Base-by-base conservation (phyloP, 2,329 filamentous ascomycete genomes). In the Phaeosphaeriaceae sp. region DNA sequence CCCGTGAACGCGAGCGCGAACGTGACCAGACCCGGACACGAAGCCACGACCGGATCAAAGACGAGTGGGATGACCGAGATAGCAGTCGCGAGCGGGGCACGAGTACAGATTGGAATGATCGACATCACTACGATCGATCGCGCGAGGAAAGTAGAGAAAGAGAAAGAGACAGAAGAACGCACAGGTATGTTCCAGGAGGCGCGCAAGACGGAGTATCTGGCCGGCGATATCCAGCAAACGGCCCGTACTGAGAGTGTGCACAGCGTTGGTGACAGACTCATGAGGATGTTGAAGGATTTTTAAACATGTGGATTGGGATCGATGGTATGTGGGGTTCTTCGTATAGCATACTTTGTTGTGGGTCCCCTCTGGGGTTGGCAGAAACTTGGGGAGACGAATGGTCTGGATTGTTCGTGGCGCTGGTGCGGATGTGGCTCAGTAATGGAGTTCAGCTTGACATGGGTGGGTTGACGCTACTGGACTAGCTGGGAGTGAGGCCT, bases 131-230 rank as follows among this genome's bases (percentile, higher is more conserved):
- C 35, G 54, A 58, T 20, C 34, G 58, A 21, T 52, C 54, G 15
- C 21, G 54, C 20, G 52, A 56, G 4, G 16, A 47, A 38, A 56
- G 43, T 41, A 36, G 53, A 42, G 52, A 55, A 16, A 48, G 50
- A 42, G 50, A 59, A 17, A 37, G 53, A 26, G 51, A 53, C 30
- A 46, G 54, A 23, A 37, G 61, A 20, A 52, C 53, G 49, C 67
- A 70, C 45, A 60, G 70, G 54, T 71, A 72, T 65, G 67, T 72
- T 42, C 43, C 56, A 18, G 64, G 68, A 16, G 63, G 68, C 8
- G 65, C 70, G 42, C 61, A 69, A 51, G 66, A 71, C 42, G 70
- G 70, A n/a, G 68, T 70, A 17, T 59, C 64, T 35, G 70, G 71
- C 34, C 42, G 68, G 17, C 57, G 63, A 49, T 71, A 71, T 60